phyloP scores from a whole-genome alignment of 257 asterid species.

The Solanum pinnatisectum region DNA sequence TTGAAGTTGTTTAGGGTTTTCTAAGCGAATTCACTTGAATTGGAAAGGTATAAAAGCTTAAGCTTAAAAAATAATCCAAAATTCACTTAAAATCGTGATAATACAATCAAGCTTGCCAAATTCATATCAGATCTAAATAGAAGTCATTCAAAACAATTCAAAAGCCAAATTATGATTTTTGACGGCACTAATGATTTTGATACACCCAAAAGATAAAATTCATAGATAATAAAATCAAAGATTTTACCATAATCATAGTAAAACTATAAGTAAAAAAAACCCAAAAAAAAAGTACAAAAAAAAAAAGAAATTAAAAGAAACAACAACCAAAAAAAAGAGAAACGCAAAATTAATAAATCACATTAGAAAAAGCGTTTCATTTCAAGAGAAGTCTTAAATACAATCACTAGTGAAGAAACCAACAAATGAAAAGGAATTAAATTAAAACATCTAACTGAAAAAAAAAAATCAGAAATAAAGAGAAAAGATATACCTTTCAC shows the following conservation, averaged over 20 bases:
- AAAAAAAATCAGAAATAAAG: too few relatives aligned
- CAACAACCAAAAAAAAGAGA: too few relatives aligned
- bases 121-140: background rate
- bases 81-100: background rate
- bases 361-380: too few relatives aligned
- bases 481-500: background rate
- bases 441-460: background rate
- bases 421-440: too few relatives aligned
- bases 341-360: too few relatives aligned
- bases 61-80: background rate
- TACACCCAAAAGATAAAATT: background rate
- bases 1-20: conserved; percentile 44
- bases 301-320: too few relatives aligned
- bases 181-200: too few relatives aligned
- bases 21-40: background rate
- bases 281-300: too few relatives aligned
- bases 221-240: background rate
- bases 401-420: too few relatives aligned
- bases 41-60: background rate
- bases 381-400: too few relatives aligned
- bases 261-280: too few relatives aligned
- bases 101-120: background rate
- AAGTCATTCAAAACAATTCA: background rate
- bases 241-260: background rate
- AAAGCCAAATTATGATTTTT: too few relatives aligned